Evolutionary conservation across 352 stramenopile genomes (phyloP), one percentile per base, ranked within the genome.

Genomic region (Phytophthora cryptogea): DNA sequence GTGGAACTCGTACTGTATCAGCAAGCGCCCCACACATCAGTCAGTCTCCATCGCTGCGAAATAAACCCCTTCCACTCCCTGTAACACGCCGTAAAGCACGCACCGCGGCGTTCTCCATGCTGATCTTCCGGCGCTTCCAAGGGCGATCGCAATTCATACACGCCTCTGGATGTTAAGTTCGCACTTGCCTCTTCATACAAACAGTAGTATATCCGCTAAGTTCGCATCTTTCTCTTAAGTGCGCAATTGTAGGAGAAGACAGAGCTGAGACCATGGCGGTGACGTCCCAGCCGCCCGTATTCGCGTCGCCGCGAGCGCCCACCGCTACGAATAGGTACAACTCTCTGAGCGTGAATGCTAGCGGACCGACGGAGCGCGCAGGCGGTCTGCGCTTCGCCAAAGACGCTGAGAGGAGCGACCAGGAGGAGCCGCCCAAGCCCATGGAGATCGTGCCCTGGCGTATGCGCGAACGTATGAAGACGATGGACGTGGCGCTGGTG

Each of bases 401-500:
- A 48, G 64, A 85, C 35, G 70, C 60, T 4, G 66, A 70, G 28
- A 76, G 74, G 16, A 60, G 63, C 9, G 49, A 77, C 20, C 20
- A 23, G 32, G 58, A 68, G 41, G 51, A 60, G 8, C 39, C 58
- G 28, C 58, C 58, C 1, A 41, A 74, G 8, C 6, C 70, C 1
- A 44, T 79, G 3, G 77, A 86, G 17, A 86, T 92, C 54, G 78
- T 88, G 46, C 81, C 86, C 6, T 95, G 86, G 86, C 79, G 86
- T 28, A 95, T 93, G 83, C 80, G 82, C 40, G 85, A 93, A 52
- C 84, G 86, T 55, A 92, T 95, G 83, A 95, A 95, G 70, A 95
- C 84, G 28, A 95, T 95, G 86, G 86, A 95, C 50, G 94, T 99
- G 14, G 97, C 89, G 33, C 80, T 99, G 5, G 92, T 99, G 42